These are phyloP conservation scores for Lachnellula subtilissima DNA, from an alignment of 2,329 filamentous ascomycete species.

Conservation along the genomic window DNA sequence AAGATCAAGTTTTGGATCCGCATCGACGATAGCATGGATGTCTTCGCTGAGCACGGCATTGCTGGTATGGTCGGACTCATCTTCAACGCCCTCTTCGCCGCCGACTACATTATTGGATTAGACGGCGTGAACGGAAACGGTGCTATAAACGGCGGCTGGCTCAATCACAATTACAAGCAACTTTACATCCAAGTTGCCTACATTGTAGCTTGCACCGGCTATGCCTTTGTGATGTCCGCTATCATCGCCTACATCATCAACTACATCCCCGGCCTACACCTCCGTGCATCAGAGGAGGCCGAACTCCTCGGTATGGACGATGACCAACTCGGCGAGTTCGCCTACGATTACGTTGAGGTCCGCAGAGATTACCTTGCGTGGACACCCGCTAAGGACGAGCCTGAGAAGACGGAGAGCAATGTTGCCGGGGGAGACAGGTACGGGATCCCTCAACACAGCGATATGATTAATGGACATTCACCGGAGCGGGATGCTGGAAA, in stretches of 20 bases:
- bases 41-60: constrained; percentile 67
- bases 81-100: constrained; percentile 70
- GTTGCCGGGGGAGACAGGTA: constrained; percentile 61
- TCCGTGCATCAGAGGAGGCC: constrained; percentile 75
- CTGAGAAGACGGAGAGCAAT: constrained; percentile 46
- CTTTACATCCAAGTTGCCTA: constrained; percentile 79
- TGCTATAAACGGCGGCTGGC: constrained; percentile 59
- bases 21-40: constrained; percentile 68
- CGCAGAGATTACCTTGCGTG: constrained; percentile 83
- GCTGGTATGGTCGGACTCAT: constrained; percentile 65
- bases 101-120: constrained; percentile 66
- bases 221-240: constrained; percentile 69
- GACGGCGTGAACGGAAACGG: constrained; percentile 68
- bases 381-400: constrained; percentile 70
- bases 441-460: constrained; percentile 65
- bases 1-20: constrained; percentile 52
- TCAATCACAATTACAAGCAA: constrained; percentile 69
- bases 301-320: constrained; percentile 86
- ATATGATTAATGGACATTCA: constrained; percentile 57
- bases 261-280: constrained; percentile 69
- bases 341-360: constrained; percentile 87
- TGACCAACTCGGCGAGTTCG: constrained; percentile 85
- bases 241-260: constrained; percentile 71
- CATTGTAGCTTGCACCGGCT: constrained; percentile 60
- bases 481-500: constrained; percentile 33